Evolutionary conservation across 2,329 filamentous ascomycete genomes (phyloP).

Genomic region (Gaeumannomyces tritici): DNA sequence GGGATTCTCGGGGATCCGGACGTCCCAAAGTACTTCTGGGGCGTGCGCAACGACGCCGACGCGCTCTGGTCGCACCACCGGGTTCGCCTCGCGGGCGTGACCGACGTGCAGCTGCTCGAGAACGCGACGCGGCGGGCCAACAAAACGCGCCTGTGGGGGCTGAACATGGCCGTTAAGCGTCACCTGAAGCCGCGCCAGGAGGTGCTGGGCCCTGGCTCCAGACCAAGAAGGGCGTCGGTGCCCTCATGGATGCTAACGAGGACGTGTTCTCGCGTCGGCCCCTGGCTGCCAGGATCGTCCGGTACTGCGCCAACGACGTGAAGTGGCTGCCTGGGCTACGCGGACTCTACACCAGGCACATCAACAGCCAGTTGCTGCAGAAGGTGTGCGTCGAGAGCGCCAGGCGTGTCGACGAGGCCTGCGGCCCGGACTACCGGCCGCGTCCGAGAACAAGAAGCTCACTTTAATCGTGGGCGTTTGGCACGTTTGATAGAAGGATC

Average conservation of each 20-base stretch:
- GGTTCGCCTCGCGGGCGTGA: constrained; percentile 14
- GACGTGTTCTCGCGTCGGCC: constrained; percentile 38
- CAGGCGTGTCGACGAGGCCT: constrained; percentile 7
- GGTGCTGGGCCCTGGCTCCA: constrained; percentile 15
- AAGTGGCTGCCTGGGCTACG: constrained; percentile 9
- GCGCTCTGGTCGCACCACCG: constrained; percentile 14
- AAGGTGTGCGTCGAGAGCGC: constrained; percentile 8
- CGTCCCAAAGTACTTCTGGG: constrained; percentile 15
- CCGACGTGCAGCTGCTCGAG: constrained; percentile 20
- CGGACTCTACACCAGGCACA: neutral
- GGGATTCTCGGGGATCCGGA: constrained; percentile 11
- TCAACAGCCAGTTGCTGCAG: constrained; percentile 9
- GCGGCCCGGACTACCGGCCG: constrained; percentile 8
- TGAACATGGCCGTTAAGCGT: constrained; percentile 7
- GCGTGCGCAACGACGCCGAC: constrained; percentile 17
- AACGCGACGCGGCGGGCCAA: constrained; percentile 11
- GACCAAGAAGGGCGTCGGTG: constrained; percentile 24
- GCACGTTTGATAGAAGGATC: no score
- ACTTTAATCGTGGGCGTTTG: no score
- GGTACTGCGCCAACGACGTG: constrained; percentile 39
- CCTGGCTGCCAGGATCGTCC: constrained; percentile 22
- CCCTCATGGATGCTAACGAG: constrained; percentile 28
- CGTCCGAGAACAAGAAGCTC: constrained; percentile 1
- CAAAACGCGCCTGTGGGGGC: constrained; percentile 9
- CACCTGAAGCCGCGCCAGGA: neutral